Base-by-base conservation (phyloP, 2,329 filamentous ascomycete species). In the Myriosclerotinia curreyana region DNA sequence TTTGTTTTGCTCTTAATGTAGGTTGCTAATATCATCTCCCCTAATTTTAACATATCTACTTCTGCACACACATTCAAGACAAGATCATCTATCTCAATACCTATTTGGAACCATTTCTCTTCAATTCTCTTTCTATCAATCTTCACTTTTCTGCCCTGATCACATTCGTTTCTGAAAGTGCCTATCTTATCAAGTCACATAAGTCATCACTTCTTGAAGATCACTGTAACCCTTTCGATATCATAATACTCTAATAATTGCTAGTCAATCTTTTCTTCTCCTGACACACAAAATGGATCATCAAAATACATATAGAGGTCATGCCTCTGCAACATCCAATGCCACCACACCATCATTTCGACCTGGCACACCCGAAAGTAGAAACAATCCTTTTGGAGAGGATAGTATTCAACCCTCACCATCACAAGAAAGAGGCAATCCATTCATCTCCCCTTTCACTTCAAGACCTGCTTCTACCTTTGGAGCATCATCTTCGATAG, bases 391-490 rank as follows among this genome's bases (percentile, higher is more conserved):
- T 6, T 74, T 71, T 44, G 59, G 60, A 50, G 72, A 74, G 12
- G 70, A 72, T n/a, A 73, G 72, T 40, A 67, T 69, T 12, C 69
- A 69, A 31, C 69, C 68, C 20, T 64, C 69, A 17, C 69, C 70
- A 15, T 22, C 20, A 2, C 20, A 34, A 25, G 49, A 62, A 28
- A 64, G 61, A 65, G 59, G 54, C 12, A 73, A 74, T 52, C 71
- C 71, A 17, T 75, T 74, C 64, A 9, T 28, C 3, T 69, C 73
- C 34, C 79, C 79, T 5, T 77, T 77, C 71, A 74, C 70, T 62
- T 80, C 79, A 9, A 75, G 76, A 72, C 78, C 79, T 25, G 74
- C 71, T 14, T 81, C 79, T 1, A 75, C 74, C 9, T 76, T 75
- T 52, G 77, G 74, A 14, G 80, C 77, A 12, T 76, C 77, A 7